These are phyloP conservation scores for Myriangium duriaei DNA, from an alignment of 2,329 filamentous ascomycete genomes.

Conservation along the genomic window DNA sequence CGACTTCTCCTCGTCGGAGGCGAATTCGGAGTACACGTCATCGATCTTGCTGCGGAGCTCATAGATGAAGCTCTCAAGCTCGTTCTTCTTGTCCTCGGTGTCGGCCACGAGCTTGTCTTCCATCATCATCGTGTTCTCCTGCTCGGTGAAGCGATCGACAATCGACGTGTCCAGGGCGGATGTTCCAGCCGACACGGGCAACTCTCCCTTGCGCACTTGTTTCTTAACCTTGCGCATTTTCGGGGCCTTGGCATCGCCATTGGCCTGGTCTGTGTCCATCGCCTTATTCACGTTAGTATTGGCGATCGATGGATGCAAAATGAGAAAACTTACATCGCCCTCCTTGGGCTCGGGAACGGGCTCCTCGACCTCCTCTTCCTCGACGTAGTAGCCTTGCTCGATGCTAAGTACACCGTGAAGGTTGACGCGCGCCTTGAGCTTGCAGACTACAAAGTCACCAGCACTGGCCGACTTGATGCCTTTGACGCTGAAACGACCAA, in stretches of 20 bases:
- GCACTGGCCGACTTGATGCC: constrained; percentile 86
- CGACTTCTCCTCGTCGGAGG: constrained; percentile 82
- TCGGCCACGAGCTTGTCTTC: constrained; percentile 97
- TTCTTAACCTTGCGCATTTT: constrained; percentile 98
- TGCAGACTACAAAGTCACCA: constrained; percentile 99
- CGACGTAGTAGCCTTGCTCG: constrained; percentile 93
- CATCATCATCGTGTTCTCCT: constrained; percentile 84
- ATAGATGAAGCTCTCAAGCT: constrained; percentile 95
- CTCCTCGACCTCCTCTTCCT: constrained; percentile 95
- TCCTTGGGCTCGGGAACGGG: constrained; percentile 61
- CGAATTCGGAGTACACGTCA: constrained; percentile 77
- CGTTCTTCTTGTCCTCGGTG: constrained; percentile 99
- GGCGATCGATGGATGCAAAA: constrained; percentile 9
- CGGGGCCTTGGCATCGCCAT: constrained; percentile 32
- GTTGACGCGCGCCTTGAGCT: constrained; percentile 94
- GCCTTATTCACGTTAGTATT: constrained; percentile 41
- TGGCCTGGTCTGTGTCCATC: constrained; percentile 80
- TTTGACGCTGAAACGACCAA: constrained; percentile 96
- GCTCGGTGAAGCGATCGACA: constrained; percentile 62
- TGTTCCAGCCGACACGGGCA: constrained; percentile 75
- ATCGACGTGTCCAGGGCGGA: constrained; percentile 58
- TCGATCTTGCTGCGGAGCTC: constrained; percentile 92
- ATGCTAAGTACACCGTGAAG: constrained; percentile 93
- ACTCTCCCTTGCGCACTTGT: constrained; percentile 93
- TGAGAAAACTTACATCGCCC: constrained; percentile 42